phyloP scores from a whole-genome alignment of 2,329 filamentous ascomycete genomes.

The Cryphonectria japonica region DNA sequence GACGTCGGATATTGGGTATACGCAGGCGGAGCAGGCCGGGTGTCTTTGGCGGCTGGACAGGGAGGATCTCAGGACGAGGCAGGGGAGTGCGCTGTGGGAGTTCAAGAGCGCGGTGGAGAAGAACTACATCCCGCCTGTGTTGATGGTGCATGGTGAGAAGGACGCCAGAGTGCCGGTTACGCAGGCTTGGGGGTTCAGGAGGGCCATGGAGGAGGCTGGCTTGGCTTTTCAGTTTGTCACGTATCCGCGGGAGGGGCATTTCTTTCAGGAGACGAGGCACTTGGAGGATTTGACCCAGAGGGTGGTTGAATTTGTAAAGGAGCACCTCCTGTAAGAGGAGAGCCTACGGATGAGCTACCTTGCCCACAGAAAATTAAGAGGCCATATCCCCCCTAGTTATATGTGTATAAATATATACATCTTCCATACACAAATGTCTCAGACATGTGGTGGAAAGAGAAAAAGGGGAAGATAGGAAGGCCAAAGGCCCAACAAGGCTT shows the following conservation, averaged over 20 bases:
- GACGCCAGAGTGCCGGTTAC: constrained; percentile 40
- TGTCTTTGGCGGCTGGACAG: constrained; percentile 35
- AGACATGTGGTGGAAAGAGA: not conserved
- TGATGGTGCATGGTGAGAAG: constrained; percentile 38
- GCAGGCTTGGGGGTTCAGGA: constrained; percentile 40
- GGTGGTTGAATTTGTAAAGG: constrained; percentile 29
- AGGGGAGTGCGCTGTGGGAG: constrained; percentile 23
- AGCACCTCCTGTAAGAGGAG: not conserved
- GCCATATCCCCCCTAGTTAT: not conserved
- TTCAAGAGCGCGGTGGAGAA: constrained; percentile 20
- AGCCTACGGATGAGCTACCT: not conserved
- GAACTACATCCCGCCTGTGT: constrained; percentile 25
- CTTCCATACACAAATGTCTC: constrained; percentile 1
- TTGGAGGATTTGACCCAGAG: constrained; percentile 35
- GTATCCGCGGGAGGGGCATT: constrained; percentile 41
- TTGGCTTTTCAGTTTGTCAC: constrained; percentile 40
- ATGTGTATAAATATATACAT: not conserved
- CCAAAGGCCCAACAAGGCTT: not conserved
- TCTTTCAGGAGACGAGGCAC: constrained; percentile 37
- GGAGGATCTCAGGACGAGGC: constrained; percentile 12
- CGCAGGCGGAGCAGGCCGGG: constrained; percentile 35
- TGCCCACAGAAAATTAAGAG: not conserved
- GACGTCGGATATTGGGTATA: constrained; percentile 37
- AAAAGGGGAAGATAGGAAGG: not conserved
- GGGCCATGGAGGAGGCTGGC: constrained; percentile 35